Conservation (phyloP, 257 asterid species). For the Fraxinus excelsior region DNA sequence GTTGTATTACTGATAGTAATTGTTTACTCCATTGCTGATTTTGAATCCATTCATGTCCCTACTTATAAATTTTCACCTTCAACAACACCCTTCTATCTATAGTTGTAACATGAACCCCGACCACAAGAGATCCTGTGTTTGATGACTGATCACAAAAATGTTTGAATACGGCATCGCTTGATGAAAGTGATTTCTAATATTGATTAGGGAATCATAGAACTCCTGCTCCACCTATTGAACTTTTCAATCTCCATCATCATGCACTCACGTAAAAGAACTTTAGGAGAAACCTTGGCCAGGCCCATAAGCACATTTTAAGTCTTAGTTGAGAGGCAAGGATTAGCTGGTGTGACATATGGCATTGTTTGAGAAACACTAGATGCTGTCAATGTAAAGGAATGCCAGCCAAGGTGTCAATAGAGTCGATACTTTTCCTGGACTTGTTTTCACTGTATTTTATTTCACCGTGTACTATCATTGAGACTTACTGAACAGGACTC, state of each 20-base stretch:
- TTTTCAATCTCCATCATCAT: background rate
- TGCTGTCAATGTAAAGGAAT: background rate
- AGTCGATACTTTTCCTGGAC: constrained; percentile 6
- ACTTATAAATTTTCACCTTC: constrained; percentile 8
- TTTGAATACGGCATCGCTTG: background rate
- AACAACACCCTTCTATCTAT: background rate
- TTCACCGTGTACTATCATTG: constrained; percentile 4
- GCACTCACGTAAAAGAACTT: background rate
- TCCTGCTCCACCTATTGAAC: background rate
- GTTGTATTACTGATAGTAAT: constrained; percentile 1
- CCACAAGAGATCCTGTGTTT: constrained; percentile 9
- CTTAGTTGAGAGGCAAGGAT: background rate
- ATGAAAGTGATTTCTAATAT: constrained; percentile 9
- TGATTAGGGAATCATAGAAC: background rate
- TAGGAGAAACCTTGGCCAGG: background rate
- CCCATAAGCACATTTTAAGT: background rate
- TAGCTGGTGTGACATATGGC: background rate
- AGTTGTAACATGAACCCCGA: background rate
- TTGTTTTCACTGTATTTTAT: background rate
- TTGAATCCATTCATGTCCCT: constrained; percentile 13
- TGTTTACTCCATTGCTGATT: constrained; percentile 19
- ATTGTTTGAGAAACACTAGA: background rate
- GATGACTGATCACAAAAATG: constrained; percentile 1
- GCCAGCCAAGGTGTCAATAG: constrained; percentile 10
- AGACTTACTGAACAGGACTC: background rate